Conservation (phyloP, 2,329 filamentous ascomycete species). For the Ceratocystis papillata region DNA sequence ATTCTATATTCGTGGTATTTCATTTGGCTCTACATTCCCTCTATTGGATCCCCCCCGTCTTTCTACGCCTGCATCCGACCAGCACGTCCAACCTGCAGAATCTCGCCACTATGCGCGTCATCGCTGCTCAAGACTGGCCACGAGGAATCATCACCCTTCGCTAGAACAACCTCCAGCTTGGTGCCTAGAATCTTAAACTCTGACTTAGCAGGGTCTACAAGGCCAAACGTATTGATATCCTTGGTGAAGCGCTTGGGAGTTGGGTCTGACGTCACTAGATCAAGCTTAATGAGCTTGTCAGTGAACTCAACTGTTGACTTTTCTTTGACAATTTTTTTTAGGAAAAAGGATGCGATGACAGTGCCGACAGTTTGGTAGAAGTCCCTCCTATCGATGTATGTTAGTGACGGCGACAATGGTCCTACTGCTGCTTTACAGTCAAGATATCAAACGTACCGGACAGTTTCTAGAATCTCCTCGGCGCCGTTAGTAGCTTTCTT, state of each 20-base stretch:
- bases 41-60: not conserved
- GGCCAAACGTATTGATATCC: conserved; percentile 62
- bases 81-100: conserved; percentile 79
- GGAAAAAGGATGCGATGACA: conserved; percentile 83
- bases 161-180: conserved; percentile 72
- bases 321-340: conserved; percentile 92
- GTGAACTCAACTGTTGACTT: conserved; percentile 61
- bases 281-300: conserved; percentile 54
- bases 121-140: conserved; percentile 81
- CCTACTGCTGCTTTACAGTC: too few relatives aligned
- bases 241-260: conserved; percentile 66
- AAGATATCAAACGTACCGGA: conserved; percentile 46
- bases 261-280: conserved; percentile 74
- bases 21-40: not conserved
- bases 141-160: conserved; percentile 59
- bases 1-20: conserved; percentile 10
- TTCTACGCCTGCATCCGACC: conserved; percentile 36
- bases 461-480: conserved; percentile 67
- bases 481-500: conserved; percentile 35
- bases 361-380: conserved; percentile 85
- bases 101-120: conserved; percentile 58
- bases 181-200: conserved; percentile 75
- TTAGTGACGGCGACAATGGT: not conserved
- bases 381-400: conserved; percentile 45
- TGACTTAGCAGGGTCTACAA: conserved; percentile 65